Evolutionary conservation across 768 basidiomycete species (phyloP), one percentile per base, ranked within the genome.

Genomic region (Sarcodon aspratus): DNA sequence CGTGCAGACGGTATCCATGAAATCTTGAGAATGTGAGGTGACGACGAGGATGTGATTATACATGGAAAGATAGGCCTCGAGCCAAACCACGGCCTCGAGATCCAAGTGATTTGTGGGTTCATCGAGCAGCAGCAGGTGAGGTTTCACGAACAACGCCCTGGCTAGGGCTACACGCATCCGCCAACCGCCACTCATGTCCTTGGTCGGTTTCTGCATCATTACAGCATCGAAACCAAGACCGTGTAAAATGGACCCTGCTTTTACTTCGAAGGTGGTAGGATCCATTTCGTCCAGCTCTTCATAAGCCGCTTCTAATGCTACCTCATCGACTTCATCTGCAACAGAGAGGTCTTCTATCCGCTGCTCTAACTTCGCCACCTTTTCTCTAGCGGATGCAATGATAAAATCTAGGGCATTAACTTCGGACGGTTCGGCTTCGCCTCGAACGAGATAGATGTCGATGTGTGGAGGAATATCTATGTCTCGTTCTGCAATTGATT

Each of bases 111-210:
- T 91, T 33, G 89, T 89, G 17, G 84, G 84, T 67, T 95, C 91
- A 63, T 97, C 96, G 55, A 99, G 81, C 33, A 99, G 72, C 33
- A 98, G 75, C 21, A 99, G 68, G 71, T 99, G 96, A 6, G 95
- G 95, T 67, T 94, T 97, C 66, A 99, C 70, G 67, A 98, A 97
- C 36, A 99, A 75, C 1, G 95, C 95, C 44, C 95, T 78, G 33
- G 95, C 95, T 36, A 99, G 84, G 11, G 95, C 87, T 48, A 99
- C 95, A 63, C 95, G 82, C 95, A 99, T 99, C 46, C 95, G 79
- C 95, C 95, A 99, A 58, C 95, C 95, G 77, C 95, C 95, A 59
- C 81, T 85, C 95, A 99, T 99, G 64, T 99, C 95, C 69, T 91
- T 95, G 32, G 95, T 99, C 3, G 93, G 86, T 66, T 85, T 88